Conservation (phyloP, 495 filamentous ascomycete species). For the Lepidopterella palustris region DNA sequence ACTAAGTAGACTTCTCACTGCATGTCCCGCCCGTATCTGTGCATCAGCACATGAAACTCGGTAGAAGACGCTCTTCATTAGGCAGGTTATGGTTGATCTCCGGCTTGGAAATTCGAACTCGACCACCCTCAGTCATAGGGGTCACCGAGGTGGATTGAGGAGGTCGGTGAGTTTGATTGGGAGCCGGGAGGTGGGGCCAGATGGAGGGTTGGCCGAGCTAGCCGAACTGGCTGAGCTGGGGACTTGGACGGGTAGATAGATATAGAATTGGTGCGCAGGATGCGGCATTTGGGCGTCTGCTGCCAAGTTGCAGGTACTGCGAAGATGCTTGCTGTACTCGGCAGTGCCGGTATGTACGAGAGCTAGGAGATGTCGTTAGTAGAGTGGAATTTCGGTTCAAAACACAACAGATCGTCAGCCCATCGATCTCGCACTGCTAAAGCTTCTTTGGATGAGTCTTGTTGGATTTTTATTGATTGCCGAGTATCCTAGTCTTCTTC, state of each 20-base stretch:
- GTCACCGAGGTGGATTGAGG: constrained; percentile 12
- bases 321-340: too few relatives aligned
- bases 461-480: not conserved
- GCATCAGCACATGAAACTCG: constrained; percentile 65
- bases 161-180: not conserved
- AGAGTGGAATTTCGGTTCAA: too few relatives aligned
- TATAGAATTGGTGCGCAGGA: too few relatives aligned
- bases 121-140: constrained; percentile 22
- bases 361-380: too few relatives aligned
- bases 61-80: constrained; percentile 82
- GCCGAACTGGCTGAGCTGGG: not conserved
- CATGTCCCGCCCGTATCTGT: constrained; percentile 96
- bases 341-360: too few relatives aligned
- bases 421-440: not conserved
- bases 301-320: too few relatives aligned
- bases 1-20: not conserved
- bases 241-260: too few relatives aligned
- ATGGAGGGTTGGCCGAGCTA: not conserved
- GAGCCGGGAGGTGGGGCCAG: not conserved
- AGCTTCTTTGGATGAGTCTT: not conserved
- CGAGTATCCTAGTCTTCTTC: not conserved
- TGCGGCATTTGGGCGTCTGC: too few relatives aligned
- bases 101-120: constrained; percentile 10
- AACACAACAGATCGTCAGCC: not conserved
- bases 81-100: constrained; percentile 41